Evolutionary conservation across 2,329 filamentous ascomycete genomes (phyloP), one percentile per base, ranked within the genome.

Genomic region (Neurospora crassa): DNA sequence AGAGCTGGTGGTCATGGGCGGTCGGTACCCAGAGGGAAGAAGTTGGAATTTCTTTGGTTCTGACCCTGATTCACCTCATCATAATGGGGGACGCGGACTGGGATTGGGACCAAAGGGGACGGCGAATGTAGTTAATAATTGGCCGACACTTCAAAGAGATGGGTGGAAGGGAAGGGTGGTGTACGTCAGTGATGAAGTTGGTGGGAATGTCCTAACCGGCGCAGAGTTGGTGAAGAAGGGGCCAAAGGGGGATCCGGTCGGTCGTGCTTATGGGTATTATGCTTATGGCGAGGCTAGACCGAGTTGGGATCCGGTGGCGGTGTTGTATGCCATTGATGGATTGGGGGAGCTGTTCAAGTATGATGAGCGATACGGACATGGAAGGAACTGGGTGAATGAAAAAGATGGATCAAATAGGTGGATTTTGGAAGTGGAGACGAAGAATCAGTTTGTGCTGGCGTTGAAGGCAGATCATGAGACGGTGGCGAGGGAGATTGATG

Each of bases 1-100:
- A 1, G 82, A 87, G 75, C 78, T 87, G 1, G 83, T 87, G 1
- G 75, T 87, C 6, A 87, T 87, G 85, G 86, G 85, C 34, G 85
- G 85, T 14, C 76, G 71, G 7, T 87, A 86, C 70, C 84, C 84
- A 0, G 80, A 79, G 0, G 84, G 84, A 10, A 76, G 79, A 70
- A 82, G 84, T 70, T 87, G 79, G 76, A 87, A 88, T 75, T 87
- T 87, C 73, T 83, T 77, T 40, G 82, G 82, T 34, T 75, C 77
- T 63, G 80, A 84, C 71, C 77, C 82, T 0, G 71, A 71, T 0
- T 75, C 76, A 1, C 4, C 67, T 14, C 67, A 68, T 34, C 18
- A 40, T 5, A 41, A 34, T 10, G 43, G 68, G 5, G 40, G 37
- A 7, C 3, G 5, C 0, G 40, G 20, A 1, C 34, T 45, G 11